Percentiles rank a stretch among this genome's conserved stretches.
Conservation (phyloP, 768 basidiomycete genomes). For the Calocybe gangraenosa region DNA sequence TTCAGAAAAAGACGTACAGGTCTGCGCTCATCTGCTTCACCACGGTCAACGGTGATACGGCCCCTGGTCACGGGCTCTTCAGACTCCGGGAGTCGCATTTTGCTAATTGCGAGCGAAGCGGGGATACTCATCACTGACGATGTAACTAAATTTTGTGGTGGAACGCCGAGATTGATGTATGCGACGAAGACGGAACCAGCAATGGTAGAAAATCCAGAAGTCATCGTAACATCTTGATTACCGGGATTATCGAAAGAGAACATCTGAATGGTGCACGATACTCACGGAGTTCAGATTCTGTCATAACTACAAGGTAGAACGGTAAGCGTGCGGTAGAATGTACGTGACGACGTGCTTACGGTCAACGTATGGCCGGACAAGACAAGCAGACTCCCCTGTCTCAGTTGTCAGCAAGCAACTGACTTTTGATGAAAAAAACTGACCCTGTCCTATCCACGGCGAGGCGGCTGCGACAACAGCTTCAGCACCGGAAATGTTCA, state of each 20-base stretch:
- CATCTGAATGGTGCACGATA: slow-evolving; percentile 2
- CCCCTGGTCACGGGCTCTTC: slow-evolving; percentile 88
- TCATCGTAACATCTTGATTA: slow-evolving; percentile 69
- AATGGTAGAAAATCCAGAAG: slow-evolving; percentile 91
- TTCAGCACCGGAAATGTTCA: slow-evolving; percentile 93
- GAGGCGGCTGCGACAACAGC: slow-evolving; percentile 90
- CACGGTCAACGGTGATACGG: slow-evolving; percentile 74
- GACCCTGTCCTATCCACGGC: slow-evolving; percentile 88
- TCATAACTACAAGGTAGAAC: slow-evolving; percentile 49
- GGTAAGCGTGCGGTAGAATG: slow-evolving; percentile 2
- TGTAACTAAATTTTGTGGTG: slow-evolving; percentile 75
- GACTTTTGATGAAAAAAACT: neutral
- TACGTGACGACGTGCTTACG: slow-evolving; percentile 23
- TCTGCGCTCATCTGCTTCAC: slow-evolving; percentile 47
- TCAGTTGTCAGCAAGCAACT: neutral
- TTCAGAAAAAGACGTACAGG: slow-evolving; percentile 37
- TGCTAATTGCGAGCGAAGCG: slow-evolving; percentile 89
- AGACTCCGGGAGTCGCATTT: slow-evolving; percentile 78
- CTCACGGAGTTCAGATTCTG: slow-evolving; percentile 74
- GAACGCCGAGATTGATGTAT: slow-evolving; percentile 77
- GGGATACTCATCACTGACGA: slow-evolving; percentile 95
- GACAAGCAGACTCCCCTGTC: slow-evolving; percentile 72
- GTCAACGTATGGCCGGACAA: slow-evolving; percentile 82
- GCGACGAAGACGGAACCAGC: slow-evolving; percentile 86
- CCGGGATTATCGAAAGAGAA: neutral